Evolutionary conservation across 176 grass and related monocot genomes (phyloP), one percentile per base, ranked within the genome.

Genomic region (Phoenix roebelenii): DNA sequence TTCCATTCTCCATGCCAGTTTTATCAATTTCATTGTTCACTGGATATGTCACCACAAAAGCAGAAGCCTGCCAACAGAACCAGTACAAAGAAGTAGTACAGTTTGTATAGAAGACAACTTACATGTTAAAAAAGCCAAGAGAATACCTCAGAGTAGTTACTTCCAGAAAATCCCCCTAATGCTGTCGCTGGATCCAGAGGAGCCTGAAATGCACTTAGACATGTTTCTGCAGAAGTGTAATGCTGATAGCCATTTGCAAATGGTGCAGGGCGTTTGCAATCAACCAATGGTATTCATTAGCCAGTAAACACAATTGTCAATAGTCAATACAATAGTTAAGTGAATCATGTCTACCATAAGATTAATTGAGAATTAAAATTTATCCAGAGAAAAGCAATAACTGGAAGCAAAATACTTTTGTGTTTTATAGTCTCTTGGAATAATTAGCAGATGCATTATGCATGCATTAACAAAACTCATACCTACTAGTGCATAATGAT

Each of bases 11-110:
- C 66, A 77, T 48, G 30, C 93, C 81, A 72, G 80, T 82, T 64
- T 79, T 74, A 32, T 88, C 84, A 78, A 94, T 60, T 68, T 76
- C 79, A 63, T 97, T 97, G 68, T 97, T 91, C 83, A 97, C 93
- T 30, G 87, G 93, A 91, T 97, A 97, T 75, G 93, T 91, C 76
- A 88, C 74, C 17, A 97, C 63, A 80, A 97, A 83, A 18, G 93
- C 81, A 70, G 81, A 85, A 72, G 93, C 93, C 93, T 97, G 69
- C 26, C 22, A 67, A 76, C 50, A 61, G 71, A 77, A 23, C 60
- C 25, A 69, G 81, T 63, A 69, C 17, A 6, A 30, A 66, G 7
- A 67, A 55, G 35, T 24, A 18, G 80, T 74, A 50, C 18, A 57
- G 7, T 64, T 29, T 52, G 64, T 59, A 63, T 70, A 67, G 29